Conservation (phyloP, 306 rosid species). For the Psophocarpus tetragonolobus region DNA sequence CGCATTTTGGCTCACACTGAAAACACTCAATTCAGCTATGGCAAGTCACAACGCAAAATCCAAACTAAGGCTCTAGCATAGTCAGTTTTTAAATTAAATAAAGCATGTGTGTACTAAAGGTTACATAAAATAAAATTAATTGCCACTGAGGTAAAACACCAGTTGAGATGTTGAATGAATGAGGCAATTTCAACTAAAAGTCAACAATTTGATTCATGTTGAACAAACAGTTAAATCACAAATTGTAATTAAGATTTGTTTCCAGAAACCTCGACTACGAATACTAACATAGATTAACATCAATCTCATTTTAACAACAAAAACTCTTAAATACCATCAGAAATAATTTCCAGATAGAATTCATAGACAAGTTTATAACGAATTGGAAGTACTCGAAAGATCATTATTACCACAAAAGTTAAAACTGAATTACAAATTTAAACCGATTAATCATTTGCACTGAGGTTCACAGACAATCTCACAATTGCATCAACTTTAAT, state of each 20-base stretch:
- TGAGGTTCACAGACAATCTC: background rate
- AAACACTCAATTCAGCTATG: slow-evolving; percentile 4
- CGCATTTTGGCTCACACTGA: background rate
- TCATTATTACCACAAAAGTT: background rate
- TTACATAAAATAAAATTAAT: background rate
- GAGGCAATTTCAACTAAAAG: background rate
- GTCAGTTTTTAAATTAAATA: background rate
- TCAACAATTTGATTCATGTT: slow-evolving; percentile 7
- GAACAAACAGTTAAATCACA: background rate
- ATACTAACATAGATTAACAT: background rate
- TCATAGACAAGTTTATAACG: slow-evolving; percentile 5
- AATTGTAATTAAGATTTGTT: background rate
- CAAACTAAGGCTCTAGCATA: background rate
- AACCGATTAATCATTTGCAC: slow-evolving; percentile 5
- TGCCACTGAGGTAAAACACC: slow-evolving; percentile 7
- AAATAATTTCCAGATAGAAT: slow-evolving; percentile 5
- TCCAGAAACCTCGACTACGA: background rate
- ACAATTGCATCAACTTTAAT: slow-evolving; percentile 6
- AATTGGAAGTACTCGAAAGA: background rate
- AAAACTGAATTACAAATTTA: background rate
- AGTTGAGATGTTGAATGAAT: slow-evolving; percentile 9
- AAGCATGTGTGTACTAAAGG: background rate
- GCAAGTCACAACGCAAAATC: background rate
- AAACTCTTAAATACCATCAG: background rate
- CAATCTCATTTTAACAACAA: background rate